phyloP scores from a whole-genome alignment of 2,329 filamentous ascomycete species.

The Fusarium beomiforme region DNA sequence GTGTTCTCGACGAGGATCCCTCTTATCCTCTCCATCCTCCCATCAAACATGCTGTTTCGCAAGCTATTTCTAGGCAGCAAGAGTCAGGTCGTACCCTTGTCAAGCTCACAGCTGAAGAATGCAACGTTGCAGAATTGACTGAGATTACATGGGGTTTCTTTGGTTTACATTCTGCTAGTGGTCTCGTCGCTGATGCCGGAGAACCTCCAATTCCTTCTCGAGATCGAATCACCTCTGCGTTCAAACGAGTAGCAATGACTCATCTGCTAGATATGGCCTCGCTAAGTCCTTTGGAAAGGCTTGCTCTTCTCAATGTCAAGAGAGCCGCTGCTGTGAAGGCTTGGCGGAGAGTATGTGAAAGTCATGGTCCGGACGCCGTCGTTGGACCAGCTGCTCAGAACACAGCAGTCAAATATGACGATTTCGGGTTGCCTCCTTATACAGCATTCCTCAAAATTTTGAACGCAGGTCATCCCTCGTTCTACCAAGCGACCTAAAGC shows the following conservation, averaged over 20 bases:
- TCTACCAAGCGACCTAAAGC: not conserved
- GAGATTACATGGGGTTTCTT: constrained; percentile 14
- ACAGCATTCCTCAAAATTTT: constrained; percentile 63
- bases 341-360: constrained; percentile 55
- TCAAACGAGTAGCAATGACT: not conserved
- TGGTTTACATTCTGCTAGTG: not conserved
- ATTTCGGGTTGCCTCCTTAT: constrained; percentile 56
- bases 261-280: not conserved
- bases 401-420: constrained; percentile 63
- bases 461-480: constrained; percentile 52
- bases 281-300: constrained; percentile 48
- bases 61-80: no score
- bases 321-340: constrained; percentile 46
- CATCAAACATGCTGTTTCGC: not conserved
- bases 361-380: constrained; percentile 59
- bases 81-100: no score
- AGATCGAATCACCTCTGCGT: not conserved
- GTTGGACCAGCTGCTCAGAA: constrained; percentile 59
- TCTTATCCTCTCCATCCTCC: constrained; percentile 16
- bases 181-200: not conserved
- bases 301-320: constrained; percentile 32
- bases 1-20: constrained; percentile 7
- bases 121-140: not conserved
- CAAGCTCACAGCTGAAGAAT: not conserved
- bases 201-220: constrained; percentile 15